A percentile compares a stretch with the other conserved stretches of the same genome.
phyloP scores from a whole-genome alignment of 805 yeast species.

The Starmerella roubikii region DNA sequence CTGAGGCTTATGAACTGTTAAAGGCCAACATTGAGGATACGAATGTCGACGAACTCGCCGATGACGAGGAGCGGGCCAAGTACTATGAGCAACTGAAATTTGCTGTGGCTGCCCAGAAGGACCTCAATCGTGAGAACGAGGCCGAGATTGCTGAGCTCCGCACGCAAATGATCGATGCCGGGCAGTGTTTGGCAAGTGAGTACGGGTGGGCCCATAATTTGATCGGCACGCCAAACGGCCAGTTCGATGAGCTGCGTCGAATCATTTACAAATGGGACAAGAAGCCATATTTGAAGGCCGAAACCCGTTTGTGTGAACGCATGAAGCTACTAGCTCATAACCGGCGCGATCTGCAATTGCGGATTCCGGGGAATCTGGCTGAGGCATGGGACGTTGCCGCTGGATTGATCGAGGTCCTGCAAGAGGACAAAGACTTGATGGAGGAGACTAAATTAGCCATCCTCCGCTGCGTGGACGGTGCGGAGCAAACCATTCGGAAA shows the following conservation, averaged over 20 bases:
- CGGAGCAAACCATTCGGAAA: no score
- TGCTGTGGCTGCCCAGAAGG: no score
- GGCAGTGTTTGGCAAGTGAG: neutral
- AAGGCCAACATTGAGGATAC: no score
- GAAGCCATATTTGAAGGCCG: neutral
- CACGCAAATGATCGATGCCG: neutral
- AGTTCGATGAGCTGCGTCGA: neutral
- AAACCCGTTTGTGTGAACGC: neutral
- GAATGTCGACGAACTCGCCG: no score
- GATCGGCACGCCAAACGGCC: neutral
- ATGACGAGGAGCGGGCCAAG: no score
- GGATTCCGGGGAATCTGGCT: neutral
- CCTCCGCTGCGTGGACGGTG: no score
- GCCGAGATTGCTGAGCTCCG: no score
- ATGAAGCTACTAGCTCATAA: neutral
- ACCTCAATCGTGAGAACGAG: no score
- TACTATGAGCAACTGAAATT: no score
- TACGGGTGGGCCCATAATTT: neutral
- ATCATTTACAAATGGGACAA: no score
- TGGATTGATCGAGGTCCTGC: conserved; percentile 1
- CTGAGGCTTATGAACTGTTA: no score
- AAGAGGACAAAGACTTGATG: conserved; percentile 1
- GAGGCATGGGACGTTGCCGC: conserved; percentile 4
- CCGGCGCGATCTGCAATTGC: conserved; percentile 2
- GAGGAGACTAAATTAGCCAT: no score